Evolutionary conservation across 257 asterid genomes (phyloP).

Genomic region (Penstemon eatonii): DNA sequence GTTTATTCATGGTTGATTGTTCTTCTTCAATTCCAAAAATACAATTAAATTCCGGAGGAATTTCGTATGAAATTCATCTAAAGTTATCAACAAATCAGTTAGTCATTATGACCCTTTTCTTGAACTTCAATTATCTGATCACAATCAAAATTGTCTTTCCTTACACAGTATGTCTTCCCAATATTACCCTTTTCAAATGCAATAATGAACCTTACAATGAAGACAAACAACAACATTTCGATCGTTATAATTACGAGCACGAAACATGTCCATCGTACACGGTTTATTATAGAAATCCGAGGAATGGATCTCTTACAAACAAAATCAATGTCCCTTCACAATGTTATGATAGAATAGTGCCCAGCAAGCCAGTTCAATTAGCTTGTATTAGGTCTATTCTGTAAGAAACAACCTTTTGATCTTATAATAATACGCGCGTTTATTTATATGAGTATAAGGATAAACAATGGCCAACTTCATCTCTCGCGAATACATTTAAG

Average conservation of each 20-base stretch:
- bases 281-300: neutral
- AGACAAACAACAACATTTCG: neutral
- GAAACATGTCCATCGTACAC: neutral
- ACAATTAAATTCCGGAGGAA: neutral
- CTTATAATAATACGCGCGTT: no score
- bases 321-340: neutral
- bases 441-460: no score
- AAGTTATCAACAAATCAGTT: neutral
- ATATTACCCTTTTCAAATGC: conserved; percentile 35
- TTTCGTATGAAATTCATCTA: neutral
- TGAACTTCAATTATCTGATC: fast-evolving
- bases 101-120: neutral
- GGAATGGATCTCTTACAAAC: neutral
- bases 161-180: conserved; percentile 3
- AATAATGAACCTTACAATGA: fast-evolving
- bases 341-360: no score
- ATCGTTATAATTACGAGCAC: neutral
- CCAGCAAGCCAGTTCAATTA: no score
- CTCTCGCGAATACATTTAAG: no score
- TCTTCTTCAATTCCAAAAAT: neutral
- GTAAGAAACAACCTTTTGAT: no score
- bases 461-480: no score
- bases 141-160: neutral
- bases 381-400: no score
- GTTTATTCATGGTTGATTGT: conserved; percentile 26